Evolutionary conservation across 148 eudicot genomes (phyloP), one percentile per base, ranked within the genome.

Genomic region (Rhododendron simsii): DNA sequence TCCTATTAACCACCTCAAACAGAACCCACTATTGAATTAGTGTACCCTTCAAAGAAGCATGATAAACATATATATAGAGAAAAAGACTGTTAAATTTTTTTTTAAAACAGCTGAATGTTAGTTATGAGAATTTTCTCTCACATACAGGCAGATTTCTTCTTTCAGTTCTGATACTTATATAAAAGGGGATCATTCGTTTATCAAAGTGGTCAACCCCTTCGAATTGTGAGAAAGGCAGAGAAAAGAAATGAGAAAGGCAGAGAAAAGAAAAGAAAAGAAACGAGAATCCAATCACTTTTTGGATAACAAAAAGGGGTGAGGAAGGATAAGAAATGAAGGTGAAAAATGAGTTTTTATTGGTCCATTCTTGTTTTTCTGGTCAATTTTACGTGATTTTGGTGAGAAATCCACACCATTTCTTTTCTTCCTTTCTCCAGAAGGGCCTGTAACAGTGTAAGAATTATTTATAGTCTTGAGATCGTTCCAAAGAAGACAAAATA

Each of bases 1-100:
- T 87, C 91, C 95, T 95, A 81, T 75, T 51, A 81, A 41, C 76
- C 20, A 57, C 63, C 18, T 53, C 18, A 77, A 41, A 85, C 30
- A 81, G 15, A 39, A 82, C 53, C 84, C 85, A 83, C 13, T 16
- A 44, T 45, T 83, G 7, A 67, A 15, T 67, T 65, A 67, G 55
- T 41, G 28, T 57, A 57, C 63, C 23, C 63, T 57, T 57, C n/a
- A 57, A 57, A 16, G 63, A 16, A 57, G 23, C 2, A n/a, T 16
- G 23, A 18, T 16, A 57, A 57, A 44, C 61, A 33, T 9, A 47
- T 6, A 41, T 41, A 41, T 41, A 33, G 7, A 33, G 11, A 74
- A 74, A 69, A 69, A 69, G 10, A 51, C 55, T 13, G 14, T 13
- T 51, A 51, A 63, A 1, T 9, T 47, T 47, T 47, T n/a, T 11